These are phyloP conservation scores for Aureobasidium melanogenum DNA, from an alignment of 2,329 filamentous ascomycete species.

Conservation along the genomic window DNA sequence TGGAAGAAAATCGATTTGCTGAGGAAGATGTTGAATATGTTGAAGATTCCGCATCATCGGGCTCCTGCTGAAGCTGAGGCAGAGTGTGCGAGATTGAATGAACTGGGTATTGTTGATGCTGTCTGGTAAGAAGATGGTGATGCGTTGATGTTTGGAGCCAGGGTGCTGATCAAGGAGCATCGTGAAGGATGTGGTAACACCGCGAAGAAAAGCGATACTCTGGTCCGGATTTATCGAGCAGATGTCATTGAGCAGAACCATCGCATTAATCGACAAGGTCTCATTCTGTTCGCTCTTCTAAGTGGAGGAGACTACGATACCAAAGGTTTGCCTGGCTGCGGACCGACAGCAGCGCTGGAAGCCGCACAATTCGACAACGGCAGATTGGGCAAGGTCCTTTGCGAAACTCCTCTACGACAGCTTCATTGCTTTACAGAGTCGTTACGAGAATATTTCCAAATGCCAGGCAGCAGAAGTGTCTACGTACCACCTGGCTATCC, in stretches of 20 bases:
- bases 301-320: conserved; percentile 34
- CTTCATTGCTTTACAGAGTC: conserved; percentile 1
- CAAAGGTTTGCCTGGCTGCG: conserved; percentile 30
- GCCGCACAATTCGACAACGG: conserved; percentile 24
- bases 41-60: conserved; percentile 35
- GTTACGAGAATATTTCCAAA: neutral
- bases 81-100: conserved; percentile 39
- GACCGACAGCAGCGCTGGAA: conserved; percentile 22
- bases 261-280: conserved; percentile 27
- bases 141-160: conserved; percentile 39
- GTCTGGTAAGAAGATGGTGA: conserved; percentile 43
- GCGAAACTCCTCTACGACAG: conserved; percentile 9
- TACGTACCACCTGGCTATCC: conserved; percentile 21
- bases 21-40: conserved; percentile 28
- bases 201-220: conserved; percentile 17
- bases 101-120: conserved; percentile 37
- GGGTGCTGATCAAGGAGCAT: conserved; percentile 29
- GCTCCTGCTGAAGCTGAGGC: conserved; percentile 42
- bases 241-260: conserved; percentile 21
- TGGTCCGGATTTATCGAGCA: conserved; percentile 26
- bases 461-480: neutral
- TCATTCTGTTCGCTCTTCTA: conserved; percentile 34
- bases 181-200: conserved; percentile 16
- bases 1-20: conserved; percentile 26
- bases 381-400: conserved; percentile 25